A percentile compares a stretch with the other conserved stretches of the same genome.
Evolutionary conservation across 371 early-diverging fungal genomes (phyloP).

Genomic region (Actinomucor elegans): DNA sequence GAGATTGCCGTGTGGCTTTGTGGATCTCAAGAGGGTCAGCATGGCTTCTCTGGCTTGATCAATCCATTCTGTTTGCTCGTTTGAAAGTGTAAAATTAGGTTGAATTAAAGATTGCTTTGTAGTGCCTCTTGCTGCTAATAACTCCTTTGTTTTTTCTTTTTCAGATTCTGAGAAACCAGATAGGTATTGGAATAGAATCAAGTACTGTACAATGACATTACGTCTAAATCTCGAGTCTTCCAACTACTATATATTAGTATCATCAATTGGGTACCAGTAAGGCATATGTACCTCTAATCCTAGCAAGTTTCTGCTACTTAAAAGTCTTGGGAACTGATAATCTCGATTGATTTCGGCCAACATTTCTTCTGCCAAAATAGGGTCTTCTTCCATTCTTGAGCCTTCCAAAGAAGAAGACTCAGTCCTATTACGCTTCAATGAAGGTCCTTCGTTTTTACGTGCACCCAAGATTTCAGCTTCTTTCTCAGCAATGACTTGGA

Average conservation of each 20-base stretch:
- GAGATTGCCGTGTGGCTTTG: constrained; percentile 46
- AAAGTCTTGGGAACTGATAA: constrained; percentile 72
- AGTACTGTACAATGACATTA: constrained; percentile 76
- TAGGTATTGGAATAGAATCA: constrained; percentile 72
- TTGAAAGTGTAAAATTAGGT: constrained; percentile 29
- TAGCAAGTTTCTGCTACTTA: constrained; percentile 71
- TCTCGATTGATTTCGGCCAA: constrained; percentile 38
- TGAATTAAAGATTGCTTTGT: constrained; percentile 36
- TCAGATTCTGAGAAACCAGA: constrained; percentile 37
- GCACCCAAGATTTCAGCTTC: constrained; percentile 37
- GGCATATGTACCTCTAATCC: constrained; percentile 67
- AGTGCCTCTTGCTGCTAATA: constrained; percentile 30
- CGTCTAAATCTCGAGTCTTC: constrained; percentile 71
- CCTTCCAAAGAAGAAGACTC: constrained; percentile 3
- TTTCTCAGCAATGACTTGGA: constrained; percentile 36
- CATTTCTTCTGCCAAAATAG: constrained; percentile 30
- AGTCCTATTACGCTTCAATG: constrained; percentile 12
- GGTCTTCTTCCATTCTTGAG: constrained; percentile 29
- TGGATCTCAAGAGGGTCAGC: constrained; percentile 25
- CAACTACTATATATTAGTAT: constrained; percentile 36
- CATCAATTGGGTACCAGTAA: too few relatives aligned
- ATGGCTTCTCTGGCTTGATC: constrained; percentile 17
- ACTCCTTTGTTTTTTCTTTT: constrained; percentile 35
- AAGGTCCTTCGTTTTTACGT: constrained; percentile 19
- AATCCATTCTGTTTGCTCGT: constrained; percentile 45